Percentiles rank a stretch among this genome's conserved stretches.
These are phyloP conservation scores for Coprinopsis marcescibilis DNA, from an alignment of 768 basidiomycete species.

Conservation along the genomic window DNA sequence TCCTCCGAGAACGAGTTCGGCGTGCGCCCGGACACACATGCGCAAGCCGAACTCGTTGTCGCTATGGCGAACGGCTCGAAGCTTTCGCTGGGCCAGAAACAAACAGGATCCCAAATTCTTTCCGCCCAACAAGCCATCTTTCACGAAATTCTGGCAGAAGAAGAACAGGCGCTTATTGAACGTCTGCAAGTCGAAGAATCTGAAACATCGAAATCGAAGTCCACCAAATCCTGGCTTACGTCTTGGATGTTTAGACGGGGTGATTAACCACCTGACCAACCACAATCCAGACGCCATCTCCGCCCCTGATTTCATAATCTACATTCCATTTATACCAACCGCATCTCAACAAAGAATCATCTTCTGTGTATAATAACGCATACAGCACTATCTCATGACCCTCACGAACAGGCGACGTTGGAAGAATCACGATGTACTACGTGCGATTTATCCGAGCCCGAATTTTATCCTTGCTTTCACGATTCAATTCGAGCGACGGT, in stretches of 20 bases:
- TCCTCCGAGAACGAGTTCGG: slow-evolving; percentile 31
- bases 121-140: slow-evolving; percentile 59
- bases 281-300: background rate
- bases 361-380: slow-evolving; percentile 4
- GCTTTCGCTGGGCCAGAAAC: slow-evolving; percentile 25
- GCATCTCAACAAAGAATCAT: too few relatives aligned
- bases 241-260: slow-evolving; percentile 58
- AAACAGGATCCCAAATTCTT: slow-evolving; percentile 34
- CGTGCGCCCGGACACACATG: slow-evolving; percentile 37
- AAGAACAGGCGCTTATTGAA: slow-evolving; percentile 49
- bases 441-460: slow-evolving; percentile 27
- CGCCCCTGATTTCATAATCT: too few relatives aligned
- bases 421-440: slow-evolving; percentile 1
- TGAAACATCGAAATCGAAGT: slow-evolving; percentile 39
- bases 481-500: slow-evolving; percentile 20
- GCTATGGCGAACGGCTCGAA: slow-evolving; percentile 30
- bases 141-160: slow-evolving; percentile 67
- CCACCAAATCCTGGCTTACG: slow-evolving; percentile 53
- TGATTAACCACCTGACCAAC: slow-evolving; percentile 17
- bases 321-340: too few relatives aligned
- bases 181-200: slow-evolving; percentile 50
- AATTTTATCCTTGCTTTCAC: slow-evolving; percentile 26
- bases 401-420: background rate
- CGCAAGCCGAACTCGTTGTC: slow-evolving; percentile 37
- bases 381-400: slow-evolving; percentile 9